Evolutionary conservation across 345 rosid genomes (phyloP), one percentile per base, ranked within the genome.

Genomic region (Salix purpurea): DNA sequence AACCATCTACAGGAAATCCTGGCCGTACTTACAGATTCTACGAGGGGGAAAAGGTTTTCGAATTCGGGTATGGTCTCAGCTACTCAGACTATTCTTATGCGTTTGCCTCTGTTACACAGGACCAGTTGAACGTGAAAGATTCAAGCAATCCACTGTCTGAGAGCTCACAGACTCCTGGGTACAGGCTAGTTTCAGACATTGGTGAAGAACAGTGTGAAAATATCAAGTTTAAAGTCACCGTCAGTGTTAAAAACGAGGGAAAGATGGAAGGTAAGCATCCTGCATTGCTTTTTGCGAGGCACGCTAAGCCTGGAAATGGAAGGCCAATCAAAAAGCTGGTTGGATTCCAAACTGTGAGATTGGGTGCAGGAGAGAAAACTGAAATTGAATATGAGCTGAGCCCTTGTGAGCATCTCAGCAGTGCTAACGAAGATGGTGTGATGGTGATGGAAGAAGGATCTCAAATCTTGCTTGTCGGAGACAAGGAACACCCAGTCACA

Each of bases 11-110:
- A 9, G 91, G 89, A 65, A 91, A 96, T 76, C 97, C 98, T 7
- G 96, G 99, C 48, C 88, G 96, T n/a, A 91, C 99, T 24, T 90
- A 90, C 80, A 89, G 94, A 54, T 93, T 95, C 88, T 93, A 91
- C 34, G 40, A 84, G 81, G 97, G 96, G 14, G 76, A 81, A 65
- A 85, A 82, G 28, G 90, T 94, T 66, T 94, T 61, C 62, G 86
- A 86, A 82, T 93, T 91, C 6, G 97, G 97, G 9, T 81, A 86
- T 75, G 97, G 99, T 79, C 90, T 90, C 10, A 91, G 97, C 83
- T 93, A 93, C 88, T 74, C 96, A 11, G 85, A 83, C 5, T 89
- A 91, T 74, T 71, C 92, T 12, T 91, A 95, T 77, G 60, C 74
- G 83, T 83, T 91, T 76, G 74, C 72, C 46, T 66, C 65, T 36